Evolutionary conservation across 345 rosid genomes (phyloP).

Genomic region (Eucalyptus marginata): DNA sequence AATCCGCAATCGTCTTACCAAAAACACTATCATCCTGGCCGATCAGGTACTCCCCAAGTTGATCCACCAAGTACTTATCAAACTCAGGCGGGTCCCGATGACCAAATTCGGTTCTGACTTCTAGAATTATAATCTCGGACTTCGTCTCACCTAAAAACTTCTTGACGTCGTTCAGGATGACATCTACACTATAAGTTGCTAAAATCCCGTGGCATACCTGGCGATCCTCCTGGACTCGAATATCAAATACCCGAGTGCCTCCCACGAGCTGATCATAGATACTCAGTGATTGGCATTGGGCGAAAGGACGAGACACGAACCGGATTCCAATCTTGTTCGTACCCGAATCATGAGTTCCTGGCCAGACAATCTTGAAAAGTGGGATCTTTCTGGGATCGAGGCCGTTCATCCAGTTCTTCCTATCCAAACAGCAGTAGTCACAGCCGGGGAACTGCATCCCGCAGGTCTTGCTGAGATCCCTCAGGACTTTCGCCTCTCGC

Average conservation of each 20-base stretch:
- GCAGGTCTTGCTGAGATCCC: conserved; percentile 21
- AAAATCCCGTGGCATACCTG: conserved; percentile 77
- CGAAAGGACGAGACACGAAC: conserved; percentile 61
- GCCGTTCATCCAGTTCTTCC: conserved; percentile 44
- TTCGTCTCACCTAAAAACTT: conserved; percentile 62
- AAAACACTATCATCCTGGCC: conserved; percentile 64
- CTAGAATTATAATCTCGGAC: conserved; percentile 63
- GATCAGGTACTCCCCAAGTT: conserved; percentile 52
- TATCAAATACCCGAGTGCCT: conserved; percentile 66
- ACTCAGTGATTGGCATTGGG: conserved; percentile 71
- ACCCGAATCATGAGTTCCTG: conserved; percentile 89
- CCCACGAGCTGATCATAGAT: conserved; percentile 53
- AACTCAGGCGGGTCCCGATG: conserved; percentile 65
- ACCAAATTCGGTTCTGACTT: conserved; percentile 77
- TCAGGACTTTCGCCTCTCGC: conserved; percentile 36
- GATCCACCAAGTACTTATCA: conserved; percentile 47
- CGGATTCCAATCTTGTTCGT: conserved; percentile 69
- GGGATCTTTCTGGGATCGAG: too few relatives aligned
- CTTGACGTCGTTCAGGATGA: conserved; percentile 49
- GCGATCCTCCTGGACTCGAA: conserved; percentile 52
- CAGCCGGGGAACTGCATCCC: conserved; percentile 45
- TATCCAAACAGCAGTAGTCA: conserved; percentile 44
- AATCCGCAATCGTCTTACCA: conserved; percentile 39
- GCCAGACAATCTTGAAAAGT: conserved; percentile 56
- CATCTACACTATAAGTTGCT: conserved; percentile 47